Evolutionary conservation across 2,329 filamentous ascomycete species (phyloP).

Genomic region (Geosmithia flava): DNA sequence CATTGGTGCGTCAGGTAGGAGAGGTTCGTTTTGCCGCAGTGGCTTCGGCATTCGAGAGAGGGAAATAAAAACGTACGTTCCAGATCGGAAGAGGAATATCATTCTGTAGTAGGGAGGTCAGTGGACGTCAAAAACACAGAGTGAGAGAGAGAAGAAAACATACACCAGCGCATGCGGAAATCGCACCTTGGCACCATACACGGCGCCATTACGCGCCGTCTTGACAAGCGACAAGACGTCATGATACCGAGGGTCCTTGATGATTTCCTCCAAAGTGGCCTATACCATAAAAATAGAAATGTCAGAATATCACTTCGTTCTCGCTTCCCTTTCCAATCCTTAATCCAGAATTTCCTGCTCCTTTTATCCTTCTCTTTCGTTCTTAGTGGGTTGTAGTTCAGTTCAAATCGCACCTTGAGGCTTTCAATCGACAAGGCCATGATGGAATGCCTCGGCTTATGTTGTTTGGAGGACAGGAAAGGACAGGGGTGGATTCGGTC

Average conservation of each 20-base stretch:
- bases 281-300: conserved; percentile 18
- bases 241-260: conserved; percentile 75
- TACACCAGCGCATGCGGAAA: conserved; percentile 92
- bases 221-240: conserved; percentile 79
- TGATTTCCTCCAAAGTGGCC: conserved; percentile 60
- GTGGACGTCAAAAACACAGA: neutral
- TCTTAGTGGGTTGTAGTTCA: no score
- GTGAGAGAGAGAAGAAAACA: conserved; percentile 7
- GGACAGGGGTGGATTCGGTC: no score
- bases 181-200: conserved; percentile 94
- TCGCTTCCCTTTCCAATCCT: neutral
- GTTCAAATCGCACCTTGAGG: conserved; percentile 8
- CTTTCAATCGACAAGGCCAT: conserved; percentile 10
- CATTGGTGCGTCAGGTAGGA: no score
- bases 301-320: no score
- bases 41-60: no score
- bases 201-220: conserved; percentile 88
- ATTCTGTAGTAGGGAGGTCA: conserved; percentile 46
- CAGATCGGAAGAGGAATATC: conserved; percentile 92
- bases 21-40: no score
- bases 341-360: neutral
- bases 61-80: conserved; percentile 49
- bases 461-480: neutral
- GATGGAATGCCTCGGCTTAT: neutral
- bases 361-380: no score